These are phyloP conservation scores for Bruguiera parviflora DNA, from an alignment of 345 rosid genomes.

Conservation along the genomic window DNA sequence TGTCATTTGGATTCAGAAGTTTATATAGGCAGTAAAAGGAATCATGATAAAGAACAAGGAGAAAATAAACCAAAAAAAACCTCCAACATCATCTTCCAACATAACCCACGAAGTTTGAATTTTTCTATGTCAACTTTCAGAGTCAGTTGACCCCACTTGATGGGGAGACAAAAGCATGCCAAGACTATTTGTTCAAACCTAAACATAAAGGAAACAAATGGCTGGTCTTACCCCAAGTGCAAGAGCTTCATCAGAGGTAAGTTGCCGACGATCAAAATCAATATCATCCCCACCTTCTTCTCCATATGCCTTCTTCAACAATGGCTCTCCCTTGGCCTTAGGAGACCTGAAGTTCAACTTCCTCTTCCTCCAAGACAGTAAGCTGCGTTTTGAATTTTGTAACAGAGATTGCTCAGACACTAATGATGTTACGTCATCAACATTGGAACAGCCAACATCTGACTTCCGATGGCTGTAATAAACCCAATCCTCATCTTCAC, in stretches of 20 bases:
- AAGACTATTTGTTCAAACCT: background rate
- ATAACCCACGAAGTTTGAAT: background rate
- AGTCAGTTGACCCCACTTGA: background rate
- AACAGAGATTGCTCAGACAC: conserved; percentile 44
- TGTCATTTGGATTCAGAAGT: background rate
- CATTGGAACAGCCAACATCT: conserved; percentile 49
- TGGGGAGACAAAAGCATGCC: background rate
- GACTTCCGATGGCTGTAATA: conserved; percentile 74
- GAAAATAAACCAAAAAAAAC: background rate
- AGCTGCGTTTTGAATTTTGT: conserved; percentile 57
- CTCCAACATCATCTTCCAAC: background rate
- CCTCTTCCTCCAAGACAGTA: conserved; percentile 89
- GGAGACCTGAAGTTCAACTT: conserved; percentile 83
- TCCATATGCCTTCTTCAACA: conserved; percentile 80
- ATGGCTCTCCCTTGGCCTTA: conserved; percentile 83
- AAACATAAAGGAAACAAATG: background rate
- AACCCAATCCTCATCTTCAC: conserved; percentile 69
- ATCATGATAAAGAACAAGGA: background rate
- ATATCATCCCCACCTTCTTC: conserved; percentile 99
- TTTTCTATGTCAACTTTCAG: background rate
- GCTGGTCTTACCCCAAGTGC: conserved; percentile 43
- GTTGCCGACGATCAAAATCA: conserved; percentile 90
- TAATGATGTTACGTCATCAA: conserved; percentile 41
- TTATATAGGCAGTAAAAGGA: background rate
- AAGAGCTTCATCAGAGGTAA: conserved; percentile 72